Conservation (phyloP, 495 filamentous ascomycete species). For the Rhypophila decipiens region DNA sequence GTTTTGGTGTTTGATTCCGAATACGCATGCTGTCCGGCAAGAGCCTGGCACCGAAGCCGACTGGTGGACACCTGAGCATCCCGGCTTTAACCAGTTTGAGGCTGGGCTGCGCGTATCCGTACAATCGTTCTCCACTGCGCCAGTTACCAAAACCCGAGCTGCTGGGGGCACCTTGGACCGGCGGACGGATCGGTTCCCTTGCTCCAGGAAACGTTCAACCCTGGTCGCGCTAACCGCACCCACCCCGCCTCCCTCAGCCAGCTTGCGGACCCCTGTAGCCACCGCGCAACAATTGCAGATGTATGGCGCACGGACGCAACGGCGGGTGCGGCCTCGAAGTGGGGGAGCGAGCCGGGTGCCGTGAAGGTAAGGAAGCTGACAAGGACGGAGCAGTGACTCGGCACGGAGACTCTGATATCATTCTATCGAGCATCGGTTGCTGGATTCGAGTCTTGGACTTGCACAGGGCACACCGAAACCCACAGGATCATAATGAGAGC, state of each 20-base stretch:
- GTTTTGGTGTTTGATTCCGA: conserved; percentile 9
- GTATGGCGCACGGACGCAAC: conserved; percentile 1
- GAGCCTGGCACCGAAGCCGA: conserved; percentile 14
- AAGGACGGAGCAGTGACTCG: no score
- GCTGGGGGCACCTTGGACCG: no score
- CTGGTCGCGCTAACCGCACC: no score
- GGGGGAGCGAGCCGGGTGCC: background rate
- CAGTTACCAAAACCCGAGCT: no score
- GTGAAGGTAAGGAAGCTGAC: no score
- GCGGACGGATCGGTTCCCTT: background rate
- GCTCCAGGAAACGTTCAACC: background rate
- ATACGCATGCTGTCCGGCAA: conserved; percentile 23
- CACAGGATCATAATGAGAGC: no score
- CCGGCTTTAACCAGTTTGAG: conserved; percentile 3
- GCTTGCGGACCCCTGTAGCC: background rate
- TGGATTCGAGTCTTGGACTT: no score
- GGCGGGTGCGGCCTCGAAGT: background rate
- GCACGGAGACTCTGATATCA: background rate
- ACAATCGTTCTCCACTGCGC: no score
- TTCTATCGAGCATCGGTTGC: no score
- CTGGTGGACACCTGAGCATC: conserved; percentile 6
- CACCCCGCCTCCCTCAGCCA: background rate
- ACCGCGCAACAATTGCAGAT: conserved; percentile 3
- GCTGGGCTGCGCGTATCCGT: background rate
- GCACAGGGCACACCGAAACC: no score